phyloP scores from a whole-genome alignment of 805 yeast species.

The Barnettozyma sucrosica region DNA sequence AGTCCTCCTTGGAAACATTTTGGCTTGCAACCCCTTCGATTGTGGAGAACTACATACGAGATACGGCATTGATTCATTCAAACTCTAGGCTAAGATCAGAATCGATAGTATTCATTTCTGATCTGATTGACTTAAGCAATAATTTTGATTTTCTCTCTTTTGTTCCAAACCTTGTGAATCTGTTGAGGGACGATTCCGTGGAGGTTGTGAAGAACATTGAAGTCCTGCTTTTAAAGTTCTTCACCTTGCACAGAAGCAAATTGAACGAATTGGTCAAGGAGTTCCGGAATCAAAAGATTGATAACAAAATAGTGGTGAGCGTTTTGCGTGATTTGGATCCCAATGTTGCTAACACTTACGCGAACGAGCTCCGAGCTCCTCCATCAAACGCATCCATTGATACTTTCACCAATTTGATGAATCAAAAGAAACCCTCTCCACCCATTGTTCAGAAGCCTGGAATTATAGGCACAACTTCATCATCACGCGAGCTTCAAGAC shows the following conservation, averaged over 20 bases:
- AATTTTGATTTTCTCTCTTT: constrained; percentile 29
- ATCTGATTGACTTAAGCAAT: constrained; percentile 33
- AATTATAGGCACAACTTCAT: constrained; percentile 1
- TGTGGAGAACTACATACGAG: constrained; percentile 41
- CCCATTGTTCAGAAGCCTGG: neutral
- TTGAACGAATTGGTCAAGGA: constrained; percentile 16
- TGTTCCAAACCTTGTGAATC: constrained; percentile 23
- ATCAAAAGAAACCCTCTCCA: constrained; percentile 2
- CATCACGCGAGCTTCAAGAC: constrained; percentile 12
- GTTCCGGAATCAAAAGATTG: constrained; percentile 21
- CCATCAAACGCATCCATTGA: constrained; percentile 21
- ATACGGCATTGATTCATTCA: constrained; percentile 37
- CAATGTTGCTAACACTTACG: constrained; percentile 16
- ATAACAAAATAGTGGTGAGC: constrained; percentile 12
- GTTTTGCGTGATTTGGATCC: constrained; percentile 20
- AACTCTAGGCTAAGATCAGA: constrained; percentile 37
- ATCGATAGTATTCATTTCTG: constrained; percentile 39
- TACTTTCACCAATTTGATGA: constrained; percentile 21
- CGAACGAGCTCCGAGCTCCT: constrained; percentile 11
- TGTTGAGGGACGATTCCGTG: constrained; percentile 21
- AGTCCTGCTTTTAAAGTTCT: constrained; percentile 22
- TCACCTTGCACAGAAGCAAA: constrained; percentile 17
- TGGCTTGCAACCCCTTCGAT: constrained; percentile 47
- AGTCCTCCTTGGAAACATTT: constrained; percentile 45
- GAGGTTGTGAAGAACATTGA: constrained; percentile 25